Evolutionary conservation across 306 rosid genomes (phyloP).

Genomic region (Lupinus albus): DNA sequence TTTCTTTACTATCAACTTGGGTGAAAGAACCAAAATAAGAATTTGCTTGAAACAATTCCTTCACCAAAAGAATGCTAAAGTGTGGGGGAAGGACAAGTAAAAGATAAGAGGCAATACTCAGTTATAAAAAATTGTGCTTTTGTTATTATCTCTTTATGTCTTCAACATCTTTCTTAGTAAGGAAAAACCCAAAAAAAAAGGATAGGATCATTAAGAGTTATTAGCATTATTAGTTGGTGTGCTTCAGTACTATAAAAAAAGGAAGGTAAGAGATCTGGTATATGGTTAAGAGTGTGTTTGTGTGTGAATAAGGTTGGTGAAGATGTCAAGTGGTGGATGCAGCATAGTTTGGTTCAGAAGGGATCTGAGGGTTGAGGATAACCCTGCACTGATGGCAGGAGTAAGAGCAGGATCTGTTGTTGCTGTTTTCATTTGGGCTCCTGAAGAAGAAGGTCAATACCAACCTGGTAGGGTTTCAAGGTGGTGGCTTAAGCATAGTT

Average conservation of each 20-base stretch:
- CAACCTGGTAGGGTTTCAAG: conserved; percentile 93
- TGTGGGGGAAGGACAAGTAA: conserved; percentile 7
- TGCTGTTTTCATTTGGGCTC: conserved; percentile 93
- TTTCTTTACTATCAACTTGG: conserved; percentile 53
- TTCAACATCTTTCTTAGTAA: conserved; percentile 41
- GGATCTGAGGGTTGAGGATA: conserved; percentile 96
- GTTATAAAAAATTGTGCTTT: conserved; percentile 37
- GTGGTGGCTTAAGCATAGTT: conserved; percentile 97
- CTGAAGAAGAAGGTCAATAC: conserved; percentile 92
- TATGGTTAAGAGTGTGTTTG: conserved; percentile 39
- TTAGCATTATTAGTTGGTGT: conserved; percentile 7
- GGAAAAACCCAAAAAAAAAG: background rate
- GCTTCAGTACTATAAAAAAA: conserved; percentile 4
- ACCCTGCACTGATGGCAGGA: conserved; percentile 89
- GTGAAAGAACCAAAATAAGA: conserved; percentile 31
- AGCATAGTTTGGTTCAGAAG: conserved; percentile 99
- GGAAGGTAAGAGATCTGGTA: conserved; percentile 41
- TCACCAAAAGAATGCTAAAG: conserved; percentile 28
- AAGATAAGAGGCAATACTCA: conserved; percentile 40
- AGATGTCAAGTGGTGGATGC: conserved; percentile 92
- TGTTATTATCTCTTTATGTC: conserved; percentile 10
- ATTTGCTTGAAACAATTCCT: conserved; percentile 24
- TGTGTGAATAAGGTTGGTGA: conserved; percentile 28
- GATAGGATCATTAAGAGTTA: background rate
- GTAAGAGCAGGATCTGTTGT: conserved; percentile 89